phyloP scores from a whole-genome alignment of 1,139 yeast genomes.

The Candida tetrigidarum region DNA sequence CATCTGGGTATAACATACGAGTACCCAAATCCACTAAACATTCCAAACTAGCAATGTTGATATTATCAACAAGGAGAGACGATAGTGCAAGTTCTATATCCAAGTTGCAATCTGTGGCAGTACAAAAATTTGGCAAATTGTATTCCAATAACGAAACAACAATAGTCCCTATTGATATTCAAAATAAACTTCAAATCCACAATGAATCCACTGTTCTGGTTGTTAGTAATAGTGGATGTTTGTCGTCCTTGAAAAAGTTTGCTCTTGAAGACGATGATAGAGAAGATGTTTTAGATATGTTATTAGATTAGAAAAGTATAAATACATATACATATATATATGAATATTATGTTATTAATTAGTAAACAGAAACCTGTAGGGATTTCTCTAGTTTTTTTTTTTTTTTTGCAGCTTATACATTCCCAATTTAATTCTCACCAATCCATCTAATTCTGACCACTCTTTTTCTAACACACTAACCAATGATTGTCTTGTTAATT shows the following conservation, averaged over 20 bases:
- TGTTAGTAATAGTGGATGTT: background rate
- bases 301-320: background rate
- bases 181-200: constrained; percentile 1
- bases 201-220: background rate
- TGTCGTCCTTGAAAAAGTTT: background rate
- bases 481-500: background rate
- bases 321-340: background rate
- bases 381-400: too few species aligned
- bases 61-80: background rate
- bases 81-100: background rate
- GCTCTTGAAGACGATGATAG: background rate
- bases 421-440: too few species aligned
- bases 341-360: too few species aligned
- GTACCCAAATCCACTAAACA: background rate
- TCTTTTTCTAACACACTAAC: background rate
- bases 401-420: constrained; percentile 2
- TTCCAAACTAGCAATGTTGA: background rate
- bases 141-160: background rate
- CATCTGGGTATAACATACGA: constrained; percentile 9
- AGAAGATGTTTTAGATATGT: constrained; percentile 3
- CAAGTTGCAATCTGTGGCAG: background rate
- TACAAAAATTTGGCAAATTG: background rate
- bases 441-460: background rate
- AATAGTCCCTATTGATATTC: background rate
- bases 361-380: too few species aligned